These are phyloP conservation scores for Suillus fuscotomentosus DNA, from an alignment of 768 basidiomycete genomes.

Conservation along the genomic window DNA sequence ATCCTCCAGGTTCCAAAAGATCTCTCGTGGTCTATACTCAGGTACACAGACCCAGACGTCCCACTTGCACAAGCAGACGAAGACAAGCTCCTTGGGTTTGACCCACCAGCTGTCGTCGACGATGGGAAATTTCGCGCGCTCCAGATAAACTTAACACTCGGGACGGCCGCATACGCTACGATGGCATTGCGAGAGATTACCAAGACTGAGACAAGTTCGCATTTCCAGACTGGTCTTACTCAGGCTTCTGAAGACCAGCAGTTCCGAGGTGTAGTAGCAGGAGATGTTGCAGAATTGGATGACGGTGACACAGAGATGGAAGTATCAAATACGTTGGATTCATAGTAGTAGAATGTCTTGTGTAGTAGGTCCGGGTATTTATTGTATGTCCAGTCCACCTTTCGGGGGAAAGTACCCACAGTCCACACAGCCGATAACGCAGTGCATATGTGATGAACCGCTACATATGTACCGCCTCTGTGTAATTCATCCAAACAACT, in stretches of 20 bases:
- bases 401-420: neutral
- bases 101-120: conserved; percentile 61
- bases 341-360: neutral
- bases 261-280: conserved; percentile 53
- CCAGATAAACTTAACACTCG: conserved; percentile 81
- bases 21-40: conserved; percentile 77
- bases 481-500: neutral
- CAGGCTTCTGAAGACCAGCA: conserved; percentile 79
- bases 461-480: neutral
- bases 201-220: conserved; percentile 93
- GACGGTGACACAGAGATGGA: conserved; percentile 15
- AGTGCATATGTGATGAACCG: neutral
- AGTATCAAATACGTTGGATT: neutral
- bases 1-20: conserved; percentile 85
- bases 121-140: conserved; percentile 87
- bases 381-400: neutral
- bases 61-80: conserved; percentile 94
- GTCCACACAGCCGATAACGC: neutral
- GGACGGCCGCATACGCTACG: conserved; percentile 93
- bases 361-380: neutral
- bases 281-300: conserved; percentile 23
- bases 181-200: conserved; percentile 97
- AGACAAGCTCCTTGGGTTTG: conserved; percentile 82
- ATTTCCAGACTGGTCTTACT: conserved; percentile 82
- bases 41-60: conserved; percentile 93